These are phyloP conservation scores for Hyparrhenia diplandra DNA, from an alignment of 176 grass and related monocot species.

Conservation along the genomic window DNA sequence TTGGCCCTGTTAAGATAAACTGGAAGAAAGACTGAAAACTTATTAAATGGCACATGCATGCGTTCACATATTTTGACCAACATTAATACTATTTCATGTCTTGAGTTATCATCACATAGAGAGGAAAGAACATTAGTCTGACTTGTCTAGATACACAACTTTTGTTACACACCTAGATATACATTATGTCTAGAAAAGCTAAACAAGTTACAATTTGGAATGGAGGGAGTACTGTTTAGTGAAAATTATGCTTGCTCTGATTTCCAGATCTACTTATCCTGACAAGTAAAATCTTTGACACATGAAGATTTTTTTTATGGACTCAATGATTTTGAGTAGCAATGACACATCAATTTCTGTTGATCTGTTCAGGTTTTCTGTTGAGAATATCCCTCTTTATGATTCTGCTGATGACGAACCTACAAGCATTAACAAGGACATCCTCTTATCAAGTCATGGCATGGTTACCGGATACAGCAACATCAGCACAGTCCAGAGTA, in stretches of 20 bases:
- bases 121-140: background rate
- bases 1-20: background rate
- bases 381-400: conserved; percentile 98
- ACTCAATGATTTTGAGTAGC: background rate
- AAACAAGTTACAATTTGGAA: background rate
- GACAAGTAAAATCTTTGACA: background rate
- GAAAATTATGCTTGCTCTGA: background rate
- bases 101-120: background rate
- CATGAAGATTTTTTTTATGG: background rate
- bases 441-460: conserved; percentile 35
- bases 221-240: background rate
- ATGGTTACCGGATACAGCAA: conserved; percentile 9
- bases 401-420: conserved; percentile 92
- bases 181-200: background rate
- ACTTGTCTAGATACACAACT: background rate
- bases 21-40: background rate
- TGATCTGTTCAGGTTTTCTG: conserved; percentile 68
- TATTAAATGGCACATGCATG: background rate
- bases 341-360: conserved; percentile 15
- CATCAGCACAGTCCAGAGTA: conserved; percentile 13
- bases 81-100: background rate
- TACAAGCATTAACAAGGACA: conserved; percentile 54
- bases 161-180: background rate
- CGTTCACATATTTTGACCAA: background rate
- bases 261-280: background rate